Base-by-base conservation (phyloP, 1,284 basidiomycete species). In the Boletus sp. region DNA sequence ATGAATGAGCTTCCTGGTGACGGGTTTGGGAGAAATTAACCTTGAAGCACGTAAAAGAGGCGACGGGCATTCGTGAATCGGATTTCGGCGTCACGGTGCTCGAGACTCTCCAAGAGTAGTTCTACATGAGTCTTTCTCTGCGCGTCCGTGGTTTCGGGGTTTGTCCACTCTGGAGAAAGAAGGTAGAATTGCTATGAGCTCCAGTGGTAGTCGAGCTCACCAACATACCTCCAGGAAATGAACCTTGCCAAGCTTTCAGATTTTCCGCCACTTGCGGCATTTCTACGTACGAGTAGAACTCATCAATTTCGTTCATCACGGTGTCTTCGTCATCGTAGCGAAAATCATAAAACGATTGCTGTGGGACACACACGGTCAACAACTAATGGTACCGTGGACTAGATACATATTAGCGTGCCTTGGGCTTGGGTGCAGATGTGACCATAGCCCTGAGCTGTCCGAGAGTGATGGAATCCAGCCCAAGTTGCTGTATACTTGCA, bases 251-350 rank as follows among this genome's bases (percentile, higher is more conserved):
- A 46, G 90, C 88, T 66, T 86, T 88, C 61, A 92, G 77, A 72
- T 95, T 95, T 79, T 96, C 92, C 4, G 86, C 85, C 16, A 96
- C 87, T 71, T 95, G 91, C 1, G 90, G 86, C 80, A 95, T 94
- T 77, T 99, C 96, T 58, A 96, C 89, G 76, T 98, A 99, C 29
- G 94, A 94, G 76, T 97, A 99, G 77, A 99, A 98, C 76, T 99
- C 97, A 63, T 98, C 92, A 48, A 99, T 89, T 74, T 98, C 97
- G 67, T 93, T 92, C 80, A 96, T 89, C 46, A 98, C 86, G 18
- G 91, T 92, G 74, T 98, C 94, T 67, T 96, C 92, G 72, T 99
- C 96, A 65, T 95, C 92, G 72, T 96, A 96, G 60, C 88, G 85
- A 74, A 92, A 96, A 77, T 94, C 92, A 73, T 91, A 96, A 66